Evolutionary conservation across 352 stramenopile species (phyloP), one percentile per base, ranked within the genome.

Genomic region (Phytopythium sindhum): DNA sequence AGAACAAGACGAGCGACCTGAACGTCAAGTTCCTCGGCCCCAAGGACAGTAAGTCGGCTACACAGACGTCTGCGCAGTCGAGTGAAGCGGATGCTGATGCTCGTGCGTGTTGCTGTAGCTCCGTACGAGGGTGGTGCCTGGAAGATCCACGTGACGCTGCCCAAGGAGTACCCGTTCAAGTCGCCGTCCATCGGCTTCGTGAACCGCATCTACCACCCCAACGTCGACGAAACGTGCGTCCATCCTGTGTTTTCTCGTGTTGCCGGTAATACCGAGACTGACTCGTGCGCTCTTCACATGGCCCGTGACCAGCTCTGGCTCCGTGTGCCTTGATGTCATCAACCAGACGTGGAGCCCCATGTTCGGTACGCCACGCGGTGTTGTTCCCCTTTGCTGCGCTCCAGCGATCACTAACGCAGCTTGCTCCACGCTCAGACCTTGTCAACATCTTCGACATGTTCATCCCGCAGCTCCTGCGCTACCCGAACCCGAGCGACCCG

Each of bases 281-380:
- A 7, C 14, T 9, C 66, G 17, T 63, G 50, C 35, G 21, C 53
- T 2, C n/a, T 29, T 51, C 14, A 39, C 21, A 24, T 19, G 17
- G 9, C 33, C 3, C 5, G 14, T 39, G 33, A 39, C 33, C 60
- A 94, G 87, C 63, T 97, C 90, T 14, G 92, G 92, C 28, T 97
- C 91, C 15, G 90, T 98, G 23, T 98, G 92, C 60, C 69, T 98
- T 63, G 91, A 98, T 61, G 92, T 98, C 50, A 98, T 98, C 70
- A 98, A 98, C 74, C 91, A 98, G 68, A 98, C 92, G 12, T 98
- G 92, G 92, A 98, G 88, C 59, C 92, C 92, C 21, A 96, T 98
- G 87, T 98, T 97, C 58, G 63, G 26, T 42, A 14, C 37, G 62
- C 7, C 10, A 10, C 33, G 59, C 17, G 51, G 7, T 31, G 3